A percentile compares a stretch with the other conserved stretches of the same genome.
These are phyloP conservation scores for Sungouiozyma intestinalis DNA, from an alignment of 805 yeast genomes.

Conservation along the genomic window DNA sequence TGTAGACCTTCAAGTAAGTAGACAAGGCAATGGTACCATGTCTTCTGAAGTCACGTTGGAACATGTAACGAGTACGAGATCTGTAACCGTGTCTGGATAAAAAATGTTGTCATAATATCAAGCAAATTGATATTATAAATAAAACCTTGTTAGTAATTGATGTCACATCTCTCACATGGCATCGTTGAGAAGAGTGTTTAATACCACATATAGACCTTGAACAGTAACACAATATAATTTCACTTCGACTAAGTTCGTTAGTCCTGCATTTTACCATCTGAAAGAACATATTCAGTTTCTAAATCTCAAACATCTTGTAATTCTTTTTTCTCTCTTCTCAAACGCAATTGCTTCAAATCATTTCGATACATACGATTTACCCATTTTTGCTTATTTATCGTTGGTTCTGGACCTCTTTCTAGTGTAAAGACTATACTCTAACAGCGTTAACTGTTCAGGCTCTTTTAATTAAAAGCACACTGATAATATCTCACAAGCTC, in stretches of 20 bases:
- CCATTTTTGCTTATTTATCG: constrained; percentile 28
- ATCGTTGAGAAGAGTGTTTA: neutral
- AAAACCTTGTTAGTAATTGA: constrained; percentile 4
- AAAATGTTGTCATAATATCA: constrained; percentile 1
- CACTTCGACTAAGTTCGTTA: no score
- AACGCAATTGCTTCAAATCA: neutral
- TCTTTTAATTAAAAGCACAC: neutral
- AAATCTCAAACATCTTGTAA: neutral
- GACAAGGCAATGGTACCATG: constrained; percentile 93
- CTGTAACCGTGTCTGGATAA: constrained; percentile 87
- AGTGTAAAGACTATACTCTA: neutral
- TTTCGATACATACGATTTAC: constrained; percentile 31
- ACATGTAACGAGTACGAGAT: constrained; percentile 99
- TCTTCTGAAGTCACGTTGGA: constrained; percentile 97
- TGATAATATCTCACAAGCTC: neutral
- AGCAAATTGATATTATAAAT: neutral
- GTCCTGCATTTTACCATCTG: no score
- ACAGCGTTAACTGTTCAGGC: no score
- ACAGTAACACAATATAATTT: no score
- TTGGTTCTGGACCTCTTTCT: neutral
- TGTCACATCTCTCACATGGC: neutral
- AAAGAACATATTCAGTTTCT: neutral
- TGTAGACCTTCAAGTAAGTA: constrained; percentile 95
- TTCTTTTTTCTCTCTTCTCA: neutral
- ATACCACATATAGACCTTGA: no score